phyloP scores from a whole-genome alignment of 2,329 filamentous ascomycete genomes.

The Pestalotiopsis sp. region DNA sequence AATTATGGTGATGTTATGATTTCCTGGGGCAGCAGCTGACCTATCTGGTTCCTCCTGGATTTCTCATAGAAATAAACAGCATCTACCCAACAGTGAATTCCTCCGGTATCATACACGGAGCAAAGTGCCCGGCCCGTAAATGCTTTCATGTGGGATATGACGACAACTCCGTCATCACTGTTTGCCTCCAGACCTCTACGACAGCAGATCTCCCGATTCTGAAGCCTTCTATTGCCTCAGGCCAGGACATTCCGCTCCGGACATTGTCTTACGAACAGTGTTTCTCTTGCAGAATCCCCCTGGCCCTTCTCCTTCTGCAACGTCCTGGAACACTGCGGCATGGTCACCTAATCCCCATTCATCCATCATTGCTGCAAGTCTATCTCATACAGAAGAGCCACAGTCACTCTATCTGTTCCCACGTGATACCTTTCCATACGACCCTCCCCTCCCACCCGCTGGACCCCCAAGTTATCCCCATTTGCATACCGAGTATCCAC shows the following conservation, averaged over 20 bases:
- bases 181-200: neutral
- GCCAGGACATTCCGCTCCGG: conserved; percentile 6
- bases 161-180: neutral
- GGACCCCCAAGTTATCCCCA: neutral
- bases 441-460: conserved; percentile 2
- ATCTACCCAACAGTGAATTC: neutral
- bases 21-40: neutral
- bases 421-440: neutral
- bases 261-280: neutral
- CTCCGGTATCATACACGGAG: neutral
- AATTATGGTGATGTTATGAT: neutral
- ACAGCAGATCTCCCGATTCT: neutral
- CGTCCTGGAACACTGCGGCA: conserved; percentile 1
- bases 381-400: neutral
- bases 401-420: neutral
- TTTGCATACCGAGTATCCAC: neutral
- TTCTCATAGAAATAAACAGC: neutral
- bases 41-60: neutral
- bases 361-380: neutral
- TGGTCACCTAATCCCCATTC: neutral
- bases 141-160: neutral
- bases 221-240: neutral
- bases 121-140: neutral
- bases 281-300: neutral
- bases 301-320: neutral